Evolutionary conservation across 805 yeast genomes (phyloP).

Genomic region (Saccharomycopsis synnaedendra): DNA sequence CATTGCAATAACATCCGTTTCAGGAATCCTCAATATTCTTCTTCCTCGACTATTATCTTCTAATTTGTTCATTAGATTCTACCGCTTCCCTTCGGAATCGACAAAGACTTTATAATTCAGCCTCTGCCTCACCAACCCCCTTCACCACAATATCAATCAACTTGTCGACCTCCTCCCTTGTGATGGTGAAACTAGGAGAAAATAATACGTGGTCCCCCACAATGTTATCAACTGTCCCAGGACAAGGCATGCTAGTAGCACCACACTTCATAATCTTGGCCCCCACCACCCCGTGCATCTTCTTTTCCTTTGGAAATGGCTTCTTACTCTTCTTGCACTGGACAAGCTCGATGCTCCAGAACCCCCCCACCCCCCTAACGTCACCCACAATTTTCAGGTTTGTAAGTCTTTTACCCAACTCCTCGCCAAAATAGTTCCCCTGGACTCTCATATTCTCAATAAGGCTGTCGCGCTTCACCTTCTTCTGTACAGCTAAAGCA

Average conservation of each 20-base stretch:
- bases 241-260: conserved; percentile 34
- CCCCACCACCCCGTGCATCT: conserved; percentile 26
- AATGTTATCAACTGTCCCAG: conserved; percentile 30
- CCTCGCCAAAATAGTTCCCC: conserved; percentile 32
- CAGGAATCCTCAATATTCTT: no score
- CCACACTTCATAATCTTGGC: conserved; percentile 33
- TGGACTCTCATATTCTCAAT: conserved; percentile 31
- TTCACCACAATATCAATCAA: conserved; percentile 29
- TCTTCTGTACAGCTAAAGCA: conserved; percentile 35
- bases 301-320: conserved; percentile 28
- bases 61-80: no score
- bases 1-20: no score
- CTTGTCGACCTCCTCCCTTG: conserved; percentile 31
- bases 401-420: conserved; percentile 25
- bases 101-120: conserved; percentile 13
- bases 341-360: conserved; percentile 48
- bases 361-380: conserved; percentile 53
- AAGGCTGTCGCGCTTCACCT: conserved; percentile 24
- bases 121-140: conserved; percentile 29
- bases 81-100: no score
- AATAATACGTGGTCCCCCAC: conserved; percentile 34
- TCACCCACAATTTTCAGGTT: conserved; percentile 38
- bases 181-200: conserved; percentile 35
- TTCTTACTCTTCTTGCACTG: conserved; percentile 40
- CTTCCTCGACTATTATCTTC: no score